These are phyloP conservation scores for Solanum rostratum DNA, from an alignment of 257 asterid genomes.

Conservation along the genomic window DNA sequence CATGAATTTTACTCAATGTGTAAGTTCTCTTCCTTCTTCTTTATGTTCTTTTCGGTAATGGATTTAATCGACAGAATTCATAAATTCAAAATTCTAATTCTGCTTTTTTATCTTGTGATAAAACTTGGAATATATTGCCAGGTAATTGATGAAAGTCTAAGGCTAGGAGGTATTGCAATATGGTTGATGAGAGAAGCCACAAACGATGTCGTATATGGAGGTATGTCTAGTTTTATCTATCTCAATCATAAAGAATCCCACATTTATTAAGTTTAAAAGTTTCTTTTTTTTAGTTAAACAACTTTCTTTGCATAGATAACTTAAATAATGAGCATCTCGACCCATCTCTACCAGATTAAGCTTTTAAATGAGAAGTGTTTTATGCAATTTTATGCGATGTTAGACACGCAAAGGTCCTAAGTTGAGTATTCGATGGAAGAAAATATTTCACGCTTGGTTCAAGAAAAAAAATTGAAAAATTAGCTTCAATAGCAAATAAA, in stretches of 20 bases:
- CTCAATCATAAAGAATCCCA: not conserved
- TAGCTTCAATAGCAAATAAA: not conserved
- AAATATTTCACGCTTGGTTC: not conserved
- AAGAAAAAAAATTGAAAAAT: not conserved
- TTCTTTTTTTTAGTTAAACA: no score
- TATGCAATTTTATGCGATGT: not conserved
- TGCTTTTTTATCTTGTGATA: not conserved
- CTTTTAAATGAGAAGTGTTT: not conserved
- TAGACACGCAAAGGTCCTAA: not conserved
- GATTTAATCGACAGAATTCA: not conserved
- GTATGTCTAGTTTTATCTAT: slow-evolving; percentile 11
- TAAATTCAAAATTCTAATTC: not conserved
- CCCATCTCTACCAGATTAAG: no score
- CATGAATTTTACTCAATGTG: slow-evolving; percentile 85
- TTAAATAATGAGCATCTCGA: no score
- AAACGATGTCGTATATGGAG: slow-evolving; percentile 51
- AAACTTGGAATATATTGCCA: slow-evolving; percentile 11
- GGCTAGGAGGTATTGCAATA: slow-evolving; percentile 82
- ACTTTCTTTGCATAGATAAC: no score
- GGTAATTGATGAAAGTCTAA: slow-evolving; percentile 87
- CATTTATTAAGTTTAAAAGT: not conserved
- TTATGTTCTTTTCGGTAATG: not conserved
- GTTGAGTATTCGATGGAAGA: not conserved
- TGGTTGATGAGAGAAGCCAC: slow-evolving; percentile 96
- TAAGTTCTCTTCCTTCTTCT: slow-evolving; percentile 14